A percentile compares a stretch with the other conserved stretches of the same genome.
phyloP scores from a whole-genome alignment of 257 asterid species.

The Lycium ferocissimum region DNA sequence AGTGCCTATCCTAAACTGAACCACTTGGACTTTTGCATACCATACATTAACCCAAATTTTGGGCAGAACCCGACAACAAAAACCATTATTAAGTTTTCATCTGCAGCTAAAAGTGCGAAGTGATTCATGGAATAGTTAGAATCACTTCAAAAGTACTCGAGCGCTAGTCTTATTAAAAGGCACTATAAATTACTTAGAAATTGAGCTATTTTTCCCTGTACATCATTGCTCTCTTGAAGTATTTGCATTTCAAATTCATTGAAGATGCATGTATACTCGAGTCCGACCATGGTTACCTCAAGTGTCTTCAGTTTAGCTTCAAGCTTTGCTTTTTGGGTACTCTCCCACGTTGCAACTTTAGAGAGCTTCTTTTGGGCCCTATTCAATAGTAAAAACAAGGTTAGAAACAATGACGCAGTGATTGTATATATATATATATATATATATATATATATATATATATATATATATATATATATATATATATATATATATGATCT shows the following conservation, averaged over 20 bases:
- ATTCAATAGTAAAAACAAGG: conserved; percentile 19
- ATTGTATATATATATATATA: too few species aligned
- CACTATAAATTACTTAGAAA: too few species aligned
- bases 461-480: too few species aligned
- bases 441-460: too few species aligned
- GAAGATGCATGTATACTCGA: too few species aligned
- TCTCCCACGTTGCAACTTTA: conserved; percentile 76
- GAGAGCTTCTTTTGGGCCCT: conserved; percentile 81
- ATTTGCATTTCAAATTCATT: not conserved
- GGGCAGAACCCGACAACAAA: not conserved
- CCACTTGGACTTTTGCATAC: not conserved
- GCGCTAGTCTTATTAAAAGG: too few species aligned
- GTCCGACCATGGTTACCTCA: conserved; percentile 52
- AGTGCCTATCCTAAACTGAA: not conserved
- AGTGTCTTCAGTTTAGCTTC: conserved; percentile 66
- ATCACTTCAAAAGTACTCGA: too few species aligned
- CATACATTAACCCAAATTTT: not conserved
- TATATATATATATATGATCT: not conserved
- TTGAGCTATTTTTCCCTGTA: too few species aligned
- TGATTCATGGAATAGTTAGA: too few species aligned
- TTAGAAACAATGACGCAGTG: not conserved
- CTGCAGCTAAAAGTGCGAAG: too few species aligned
- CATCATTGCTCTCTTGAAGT: not conserved
- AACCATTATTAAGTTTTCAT: not conserved
- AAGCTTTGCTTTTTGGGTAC: conserved; percentile 65